phyloP scores from a whole-genome alignment of 345 rosid genomes.

The Microthlaspi erraticum region DNA sequence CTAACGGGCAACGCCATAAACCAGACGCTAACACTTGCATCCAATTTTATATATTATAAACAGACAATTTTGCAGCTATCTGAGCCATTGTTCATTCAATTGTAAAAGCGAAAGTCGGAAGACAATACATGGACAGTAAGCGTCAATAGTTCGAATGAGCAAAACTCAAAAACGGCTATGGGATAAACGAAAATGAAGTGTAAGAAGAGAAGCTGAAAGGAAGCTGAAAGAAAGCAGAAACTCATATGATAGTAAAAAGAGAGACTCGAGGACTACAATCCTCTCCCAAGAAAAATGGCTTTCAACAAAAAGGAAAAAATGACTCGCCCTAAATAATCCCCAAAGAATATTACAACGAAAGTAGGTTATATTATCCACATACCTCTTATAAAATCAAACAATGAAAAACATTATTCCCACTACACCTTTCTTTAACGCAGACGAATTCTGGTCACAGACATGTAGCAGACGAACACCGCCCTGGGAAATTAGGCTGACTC shows the following conservation, averaged over 20 bases:
- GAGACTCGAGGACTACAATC: not conserved
- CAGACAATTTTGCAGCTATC: no score
- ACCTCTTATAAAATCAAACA: conserved; percentile 1
- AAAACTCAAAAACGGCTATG: not conserved
- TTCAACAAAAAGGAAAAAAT: conserved; percentile 15
- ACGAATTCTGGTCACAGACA: not conserved
- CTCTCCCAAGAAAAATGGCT: conserved; percentile 26
- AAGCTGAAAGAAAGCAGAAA: conserved; percentile 14
- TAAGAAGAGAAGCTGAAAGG: not conserved
- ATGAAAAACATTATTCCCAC: conserved; percentile 10
- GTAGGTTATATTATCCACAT: conserved; percentile 31
- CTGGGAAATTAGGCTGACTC: not conserved
- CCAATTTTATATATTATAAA: no score
- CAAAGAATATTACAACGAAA: conserved; percentile 35
- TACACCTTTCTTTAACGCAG: conserved; percentile 3
- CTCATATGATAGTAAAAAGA: not conserved
- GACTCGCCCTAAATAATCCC: conserved; percentile 1
- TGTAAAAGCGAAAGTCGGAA: not conserved
- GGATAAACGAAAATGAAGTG: not conserved
- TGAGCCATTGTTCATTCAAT: no score
- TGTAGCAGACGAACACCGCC: conserved; percentile 23
- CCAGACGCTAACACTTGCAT: no score
- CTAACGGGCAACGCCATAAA: no score
- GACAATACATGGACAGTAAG: not conserved
- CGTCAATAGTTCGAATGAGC: not conserved